A percentile compares a stretch with the other conserved stretches of the same genome.
These are phyloP conservation scores for Aspergillus campestris DNA, from an alignment of 495 filamentous ascomycete species.

Conservation along the genomic window DNA sequence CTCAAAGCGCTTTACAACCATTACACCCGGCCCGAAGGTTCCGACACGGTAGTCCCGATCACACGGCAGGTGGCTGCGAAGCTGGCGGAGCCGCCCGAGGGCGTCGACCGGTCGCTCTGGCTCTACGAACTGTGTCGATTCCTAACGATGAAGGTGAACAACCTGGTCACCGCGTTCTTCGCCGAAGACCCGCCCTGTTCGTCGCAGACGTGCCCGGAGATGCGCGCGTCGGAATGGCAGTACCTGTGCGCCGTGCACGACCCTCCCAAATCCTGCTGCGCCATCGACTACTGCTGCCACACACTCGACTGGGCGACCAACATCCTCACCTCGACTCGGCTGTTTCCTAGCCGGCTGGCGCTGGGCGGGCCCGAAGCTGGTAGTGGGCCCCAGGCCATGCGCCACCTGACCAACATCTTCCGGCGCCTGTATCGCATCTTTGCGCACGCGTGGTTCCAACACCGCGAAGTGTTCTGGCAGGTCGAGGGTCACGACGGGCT, in stretches of 20 bases:
- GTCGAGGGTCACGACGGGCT: conserved; percentile 82
- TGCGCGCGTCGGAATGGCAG: conserved; percentile 98
- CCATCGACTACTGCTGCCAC: conserved; percentile 98
- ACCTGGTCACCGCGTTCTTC: conserved; percentile 82
- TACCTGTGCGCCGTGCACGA: conserved; percentile 98
- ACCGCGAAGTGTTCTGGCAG: conserved; percentile 89
- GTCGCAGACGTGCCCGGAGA: conserved; percentile 81
- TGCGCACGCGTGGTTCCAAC: conserved; percentile 97
- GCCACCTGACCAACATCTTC: conserved; percentile 90
- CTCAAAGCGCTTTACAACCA: conserved; percentile 81
- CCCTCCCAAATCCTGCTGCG: conserved; percentile 87
- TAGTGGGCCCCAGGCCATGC: conserved; percentile 51
- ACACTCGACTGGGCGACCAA: conserved; percentile 96
- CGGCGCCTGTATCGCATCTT: conserved; percentile 91
- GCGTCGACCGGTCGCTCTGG: conserved; percentile 81
- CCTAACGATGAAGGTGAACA: conserved; percentile 86
- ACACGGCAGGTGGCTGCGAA: conserved; percentile 60
- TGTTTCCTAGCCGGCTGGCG: conserved; percentile 82
- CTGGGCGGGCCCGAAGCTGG: conserved; percentile 52
- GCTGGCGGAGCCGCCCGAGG: conserved; percentile 70
- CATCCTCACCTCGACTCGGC: conserved; percentile 78
- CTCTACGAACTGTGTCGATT: conserved; percentile 96
- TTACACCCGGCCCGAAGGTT: conserved; percentile 58
- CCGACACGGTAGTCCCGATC: conserved; percentile 52
- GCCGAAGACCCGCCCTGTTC: conserved; percentile 84